Evolutionary conservation across 331 rosid species (phyloP), one percentile per base, ranked within the genome.

Genomic region (Cydonia oblonga): DNA sequence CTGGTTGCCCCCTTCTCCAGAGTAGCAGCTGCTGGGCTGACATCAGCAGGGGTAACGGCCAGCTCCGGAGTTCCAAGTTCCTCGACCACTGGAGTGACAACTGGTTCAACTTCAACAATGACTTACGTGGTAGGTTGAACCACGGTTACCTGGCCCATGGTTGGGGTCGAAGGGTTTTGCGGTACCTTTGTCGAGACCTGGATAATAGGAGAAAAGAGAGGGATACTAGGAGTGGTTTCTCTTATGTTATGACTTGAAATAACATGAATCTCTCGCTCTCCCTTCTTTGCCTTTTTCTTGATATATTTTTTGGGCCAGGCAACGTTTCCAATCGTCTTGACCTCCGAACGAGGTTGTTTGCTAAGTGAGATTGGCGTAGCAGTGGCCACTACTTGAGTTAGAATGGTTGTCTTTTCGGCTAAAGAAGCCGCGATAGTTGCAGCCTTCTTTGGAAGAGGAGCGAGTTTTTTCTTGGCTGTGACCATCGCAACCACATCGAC

Each of bases 351-450:
- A 42, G 2, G 6, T 0, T 0, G 0, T 42, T 42, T 42, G 1
- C 18, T 42, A 0, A 1, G 0, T 42, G 2, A 1, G 0, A 13
- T 13, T 0, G 0, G 6, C 1, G 0, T 0, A 13, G 2, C 6
- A 42, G 2, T 4, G 18, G 18, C 49, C 16, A 4, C 49, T 42
- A 42, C 5, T 0, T 2, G 49, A 42, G 49, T 42, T 1, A 0
- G 2, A 11, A 13, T 42, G 16, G 26, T 25, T 25, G 35, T 1
- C 9, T 32, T 6, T 32, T 32, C 2, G 9, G 2, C 9, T 32
- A 30, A 30, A 2, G 33, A 4, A 30, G 33, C 4, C 7, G 1
- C 4, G 7, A 30, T 30, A 30, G 7, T 5, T 30, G 1, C 33
- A 30, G 7, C 33, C 33, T 30, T 30, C 33, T 30, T 30, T 30